A percentile compares a stretch with the other conserved stretches of the same genome.
These are phyloP conservation scores for Epicoccum nigrum DNA, from an alignment of 2,329 filamentous ascomycete genomes.

Conservation along the genomic window DNA sequence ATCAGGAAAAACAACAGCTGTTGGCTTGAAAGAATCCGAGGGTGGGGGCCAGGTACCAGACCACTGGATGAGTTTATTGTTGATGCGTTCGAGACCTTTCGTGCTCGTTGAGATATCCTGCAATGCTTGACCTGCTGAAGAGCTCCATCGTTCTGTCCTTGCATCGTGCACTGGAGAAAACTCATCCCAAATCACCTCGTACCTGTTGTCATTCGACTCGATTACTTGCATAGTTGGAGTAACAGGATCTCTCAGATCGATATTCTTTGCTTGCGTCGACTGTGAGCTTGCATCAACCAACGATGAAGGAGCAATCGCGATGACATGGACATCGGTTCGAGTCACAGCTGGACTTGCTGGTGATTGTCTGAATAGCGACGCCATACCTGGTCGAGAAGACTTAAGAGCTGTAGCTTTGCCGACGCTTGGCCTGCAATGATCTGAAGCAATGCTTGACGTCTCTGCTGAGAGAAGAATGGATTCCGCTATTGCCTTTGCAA, in stretches of 20 bases:
- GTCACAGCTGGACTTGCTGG: slow-evolving; percentile 39
- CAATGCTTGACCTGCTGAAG: slow-evolving; percentile 29
- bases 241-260: slow-evolving; percentile 19
- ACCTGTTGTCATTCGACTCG: slow-evolving; percentile 34
- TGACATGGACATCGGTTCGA: slow-evolving; percentile 44
- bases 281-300: background rate
- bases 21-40: slow-evolving; percentile 28
- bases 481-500: no score
- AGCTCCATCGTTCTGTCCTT: slow-evolving; percentile 20
- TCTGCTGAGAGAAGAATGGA: background rate
- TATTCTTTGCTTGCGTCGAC: background rate
- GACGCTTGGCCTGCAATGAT: background rate
- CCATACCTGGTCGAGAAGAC: slow-evolving; percentile 18
- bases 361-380: slow-evolving; percentile 24
- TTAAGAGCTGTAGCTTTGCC: no score
- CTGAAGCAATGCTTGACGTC: background rate
- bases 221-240: slow-evolving; percentile 44
- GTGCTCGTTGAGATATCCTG: slow-evolving; percentile 19
- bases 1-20: slow-evolving; percentile 39
- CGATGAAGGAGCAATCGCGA: slow-evolving; percentile 34
- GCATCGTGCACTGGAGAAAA: slow-evolving; percentile 20
- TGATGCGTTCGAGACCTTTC: slow-evolving; percentile 38
- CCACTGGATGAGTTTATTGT: slow-evolving; percentile 41
- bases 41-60: slow-evolving; percentile 27
- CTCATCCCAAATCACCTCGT: slow-evolving; percentile 44